phyloP scores from a whole-genome alignment of 495 filamentous ascomycete genomes.

The Penicillium maclennaniae region DNA sequence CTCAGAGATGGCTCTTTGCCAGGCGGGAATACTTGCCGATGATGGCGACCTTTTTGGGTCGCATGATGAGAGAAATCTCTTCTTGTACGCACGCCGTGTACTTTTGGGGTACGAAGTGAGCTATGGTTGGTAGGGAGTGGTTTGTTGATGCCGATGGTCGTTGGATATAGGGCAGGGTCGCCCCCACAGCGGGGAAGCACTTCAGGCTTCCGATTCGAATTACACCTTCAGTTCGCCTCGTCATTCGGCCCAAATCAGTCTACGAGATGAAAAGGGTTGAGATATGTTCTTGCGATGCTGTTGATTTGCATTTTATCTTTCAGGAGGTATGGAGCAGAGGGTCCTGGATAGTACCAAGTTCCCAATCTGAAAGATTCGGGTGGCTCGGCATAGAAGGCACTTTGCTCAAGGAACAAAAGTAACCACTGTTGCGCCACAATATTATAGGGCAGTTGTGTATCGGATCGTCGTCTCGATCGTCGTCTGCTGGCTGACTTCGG shows the following conservation, averaged over 20 bases:
- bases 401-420: not conserved
- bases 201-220: not conserved
- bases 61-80: conserved; percentile 17
- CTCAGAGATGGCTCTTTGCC: not conserved
- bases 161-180: not conserved
- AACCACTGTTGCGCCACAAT: no score
- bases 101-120: not conserved
- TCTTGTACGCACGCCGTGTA: not conserved
- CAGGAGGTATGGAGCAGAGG: no score
- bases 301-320: no score
- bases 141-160: not conserved
- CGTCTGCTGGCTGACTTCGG: not conserved
- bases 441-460: no score
- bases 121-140: not conserved
- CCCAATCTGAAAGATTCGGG: no score
- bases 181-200: not conserved
- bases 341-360: no score
- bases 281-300: no score
- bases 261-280: no score
- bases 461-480: not conserved
- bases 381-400: no score
- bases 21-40: conserved; percentile 48
- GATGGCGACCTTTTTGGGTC: conserved; percentile 60
- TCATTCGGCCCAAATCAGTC: no score
- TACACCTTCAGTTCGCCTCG: not conserved